Conservation (phyloP, 768 basidiomycete genomes). For the Imleria badia region DNA sequence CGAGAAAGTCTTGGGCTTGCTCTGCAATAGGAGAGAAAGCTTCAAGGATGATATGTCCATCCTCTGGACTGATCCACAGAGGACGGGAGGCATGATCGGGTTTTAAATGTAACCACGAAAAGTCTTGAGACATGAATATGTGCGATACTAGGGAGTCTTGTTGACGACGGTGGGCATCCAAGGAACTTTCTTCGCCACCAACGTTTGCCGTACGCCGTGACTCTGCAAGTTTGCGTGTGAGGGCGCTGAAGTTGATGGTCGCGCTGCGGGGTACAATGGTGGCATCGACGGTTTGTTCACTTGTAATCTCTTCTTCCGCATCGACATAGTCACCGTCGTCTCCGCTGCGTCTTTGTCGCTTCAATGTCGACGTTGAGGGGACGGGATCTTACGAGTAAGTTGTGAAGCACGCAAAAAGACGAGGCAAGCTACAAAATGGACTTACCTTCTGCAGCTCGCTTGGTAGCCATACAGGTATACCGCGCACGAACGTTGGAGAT, state of each 20-base stretch:
- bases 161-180: constrained; percentile 66
- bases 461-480: constrained; percentile 34
- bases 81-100: constrained; percentile 90
- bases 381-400: constrained; percentile 18
- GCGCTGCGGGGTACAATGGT: constrained; percentile 63
- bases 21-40: constrained; percentile 97
- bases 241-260: constrained; percentile 85
- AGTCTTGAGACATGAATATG: constrained; percentile 84
- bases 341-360: constrained; percentile 43
- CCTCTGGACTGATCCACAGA: constrained; percentile 93
- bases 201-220: constrained; percentile 46
- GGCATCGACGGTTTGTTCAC: constrained; percentile 33
- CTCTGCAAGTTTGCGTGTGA: constrained; percentile 76
- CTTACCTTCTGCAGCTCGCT: constrained; percentile 42
- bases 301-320: constrained; percentile 52
- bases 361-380: constrained; percentile 30
- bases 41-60: constrained; percentile 93
- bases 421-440: neutral
- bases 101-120: constrained; percentile 84
- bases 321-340: constrained; percentile 60
- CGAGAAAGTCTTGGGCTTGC: constrained; percentile 97
- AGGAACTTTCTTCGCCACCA: constrained; percentile 45
- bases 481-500: neutral
- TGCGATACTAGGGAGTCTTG: constrained; percentile 78
- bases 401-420: neutral